These are phyloP conservation scores for Colletotrichum sp. DNA, from an alignment of 2,329 filamentous ascomycete genomes.

Conservation along the genomic window DNA sequence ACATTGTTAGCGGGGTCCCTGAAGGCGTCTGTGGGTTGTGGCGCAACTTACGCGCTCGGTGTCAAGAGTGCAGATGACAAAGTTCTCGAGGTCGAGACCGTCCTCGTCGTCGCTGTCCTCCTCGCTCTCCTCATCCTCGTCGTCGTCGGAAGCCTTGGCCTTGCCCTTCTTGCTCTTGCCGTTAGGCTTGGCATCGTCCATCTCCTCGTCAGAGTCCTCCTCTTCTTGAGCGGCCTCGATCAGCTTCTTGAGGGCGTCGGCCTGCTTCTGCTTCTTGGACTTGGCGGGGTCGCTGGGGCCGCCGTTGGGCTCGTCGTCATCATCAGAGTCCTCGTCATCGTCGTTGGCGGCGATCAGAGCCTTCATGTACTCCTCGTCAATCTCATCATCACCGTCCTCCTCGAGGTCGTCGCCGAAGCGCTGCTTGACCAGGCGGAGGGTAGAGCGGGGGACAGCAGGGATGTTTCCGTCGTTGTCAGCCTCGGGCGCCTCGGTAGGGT, in stretches of 20 bases:
- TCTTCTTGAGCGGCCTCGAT: slow-evolving; percentile 70
- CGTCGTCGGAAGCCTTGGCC: slow-evolving; percentile 66
- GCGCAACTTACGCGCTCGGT: slow-evolving; percentile 76
- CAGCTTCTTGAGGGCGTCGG: slow-evolving; percentile 79
- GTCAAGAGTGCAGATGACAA: slow-evolving; percentile 94
- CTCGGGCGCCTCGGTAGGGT: slow-evolving; percentile 80
- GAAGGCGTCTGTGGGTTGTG: background rate
- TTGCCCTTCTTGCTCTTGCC: slow-evolving; percentile 72
- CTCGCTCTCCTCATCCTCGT: slow-evolving; percentile 65
- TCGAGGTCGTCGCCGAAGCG: slow-evolving; percentile 62
- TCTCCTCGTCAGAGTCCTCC: slow-evolving; percentile 69
- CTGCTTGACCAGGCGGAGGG: slow-evolving; percentile 87
- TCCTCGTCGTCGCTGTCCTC: slow-evolving; percentile 60
- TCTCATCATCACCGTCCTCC: slow-evolving; percentile 64
- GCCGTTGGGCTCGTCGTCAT: slow-evolving; percentile 70
- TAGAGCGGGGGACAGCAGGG: slow-evolving; percentile 74
- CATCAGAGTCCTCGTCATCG: slow-evolving; percentile 54
- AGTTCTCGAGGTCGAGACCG: slow-evolving; percentile 79
- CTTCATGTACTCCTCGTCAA: slow-evolving; percentile 70
- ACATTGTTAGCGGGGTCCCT: background rate
- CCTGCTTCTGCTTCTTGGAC: slow-evolving; percentile 84
- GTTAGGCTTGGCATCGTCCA: slow-evolving; percentile 71
- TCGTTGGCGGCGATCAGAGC: slow-evolving; percentile 57
- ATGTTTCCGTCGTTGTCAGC: slow-evolving; percentile 67
- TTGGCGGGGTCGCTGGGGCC: slow-evolving; percentile 92